Evolutionary conservation across 345 rosid genomes (phyloP), one percentile per base, ranked within the genome.

Genomic region (Brassica napus): DNA sequence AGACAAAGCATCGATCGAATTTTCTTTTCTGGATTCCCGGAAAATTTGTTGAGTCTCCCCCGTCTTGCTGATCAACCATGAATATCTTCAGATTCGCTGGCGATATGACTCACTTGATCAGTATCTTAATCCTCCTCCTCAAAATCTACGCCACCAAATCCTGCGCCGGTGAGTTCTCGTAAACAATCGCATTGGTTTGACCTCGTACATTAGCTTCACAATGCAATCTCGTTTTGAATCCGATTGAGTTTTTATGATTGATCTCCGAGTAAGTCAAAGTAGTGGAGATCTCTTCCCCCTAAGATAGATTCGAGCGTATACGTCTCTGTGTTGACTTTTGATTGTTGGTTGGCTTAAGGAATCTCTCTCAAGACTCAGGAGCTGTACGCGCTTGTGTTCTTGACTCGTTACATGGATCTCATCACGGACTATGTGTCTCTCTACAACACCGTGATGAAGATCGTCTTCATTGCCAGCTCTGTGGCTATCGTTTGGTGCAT

Each of bases 71-170:
- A 73, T 81, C 80, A 84, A 70, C 82, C 81, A 94, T 94, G 98
- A 94, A 94, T 83, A 88, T 94, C 80, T 92, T 94, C 84, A 87
- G 98, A 83, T 90, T 94, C 75, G 88, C 90, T 18, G 98, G 98
- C 6, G 98, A 94, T 75, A 91, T 91, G 97, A 90, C 95, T 83
- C 98, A 94, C 86, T 84, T 94, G 83, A 86, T 86, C 81, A 92
- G 97, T 70, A 86, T 92, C 73, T 80, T 94, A 60, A 91, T 94
- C 73, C 94, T 94, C 72, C 97, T 94, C 77, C 98, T 94, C 86
- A 94, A 94, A 87, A 94, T 94, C 74, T 94, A 94, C 86, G 95
- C 98, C 61, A 94, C 98, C 72, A 92, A 90, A 75, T 90, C 98
- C 1, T 94, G 98, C 74, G 91, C 98, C 2, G 98, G 98, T 92